Evolutionary conservation across 1,284 basidiomycete genomes (phyloP).

Genomic region (Peniophora sp.): DNA sequence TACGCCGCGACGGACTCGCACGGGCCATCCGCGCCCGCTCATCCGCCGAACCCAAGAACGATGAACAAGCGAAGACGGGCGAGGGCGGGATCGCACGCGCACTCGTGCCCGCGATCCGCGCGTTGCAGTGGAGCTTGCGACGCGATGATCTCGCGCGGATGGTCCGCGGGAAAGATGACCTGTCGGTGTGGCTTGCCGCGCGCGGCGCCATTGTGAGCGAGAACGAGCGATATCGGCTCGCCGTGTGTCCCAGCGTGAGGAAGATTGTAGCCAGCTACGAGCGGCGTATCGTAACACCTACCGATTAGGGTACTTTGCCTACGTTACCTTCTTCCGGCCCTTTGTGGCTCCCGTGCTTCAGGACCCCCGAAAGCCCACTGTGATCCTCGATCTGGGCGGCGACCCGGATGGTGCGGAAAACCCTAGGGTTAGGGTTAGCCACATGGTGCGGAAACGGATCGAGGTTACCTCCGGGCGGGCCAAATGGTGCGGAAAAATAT

Average conservation of each 20-base stretch:
- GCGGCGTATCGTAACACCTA: conserved; percentile 3
- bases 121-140: conserved; percentile 51
- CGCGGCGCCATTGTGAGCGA: conserved; percentile 36
- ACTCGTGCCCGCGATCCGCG: conserved; percentile 47
- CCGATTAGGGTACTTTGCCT: too few relatives aligned
- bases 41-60: conserved; percentile 23
- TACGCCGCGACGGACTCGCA: conserved; percentile 47
- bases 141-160: conserved; percentile 46
- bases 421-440: too few relatives aligned
- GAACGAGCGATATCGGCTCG: conserved; percentile 54
- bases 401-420: too few relatives aligned
- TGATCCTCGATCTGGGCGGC: too few relatives aligned
- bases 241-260: conserved; percentile 55
- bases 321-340: too few relatives aligned
- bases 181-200: conserved; percentile 50
- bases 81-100: conserved; percentile 41
- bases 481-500: too few relatives aligned
- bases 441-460: too few relatives aligned
- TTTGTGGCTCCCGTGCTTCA: too few relatives aligned
- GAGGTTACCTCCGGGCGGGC: too few relatives aligned
- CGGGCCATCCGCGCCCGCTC: conserved; percentile 15
- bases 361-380: too few relatives aligned
- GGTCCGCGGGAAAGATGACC: conserved; percentile 30
- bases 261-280: conserved; percentile 56
- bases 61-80: conserved; percentile 39